Conservation (phyloP, 495 filamentous ascomycete genomes). For the Xylaria venustula region DNA sequence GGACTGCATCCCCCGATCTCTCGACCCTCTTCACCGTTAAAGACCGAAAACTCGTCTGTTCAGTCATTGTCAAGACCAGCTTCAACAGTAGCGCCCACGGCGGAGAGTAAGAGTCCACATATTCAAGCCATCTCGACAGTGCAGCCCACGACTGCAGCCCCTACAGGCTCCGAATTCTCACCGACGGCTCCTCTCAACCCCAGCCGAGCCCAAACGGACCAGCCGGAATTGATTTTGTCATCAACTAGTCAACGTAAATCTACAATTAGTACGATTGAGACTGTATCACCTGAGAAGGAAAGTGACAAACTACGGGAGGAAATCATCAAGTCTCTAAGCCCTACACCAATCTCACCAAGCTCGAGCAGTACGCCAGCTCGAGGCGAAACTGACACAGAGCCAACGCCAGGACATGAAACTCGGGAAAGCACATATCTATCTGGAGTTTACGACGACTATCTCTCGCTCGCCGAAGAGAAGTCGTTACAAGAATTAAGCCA, state of each 20-base stretch:
- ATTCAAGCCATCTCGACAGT: background rate
- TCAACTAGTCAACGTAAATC: constrained; percentile 50
- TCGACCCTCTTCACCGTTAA: constrained; percentile 20
- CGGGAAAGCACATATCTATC: constrained; percentile 48
- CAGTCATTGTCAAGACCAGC: constrained; percentile 3
- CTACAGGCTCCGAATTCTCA: constrained; percentile 29
- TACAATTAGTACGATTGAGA: constrained; percentile 55
- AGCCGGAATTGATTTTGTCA: constrained; percentile 30
- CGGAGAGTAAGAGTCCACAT: background rate
- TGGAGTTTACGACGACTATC: constrained; percentile 47
- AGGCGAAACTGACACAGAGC: constrained; percentile 15
- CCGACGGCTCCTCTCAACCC: constrained; percentile 53
- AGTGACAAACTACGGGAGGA: constrained; percentile 77
- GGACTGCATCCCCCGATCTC: constrained; percentile 17
- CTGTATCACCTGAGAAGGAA: constrained; percentile 62
- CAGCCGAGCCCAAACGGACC: constrained; percentile 20
- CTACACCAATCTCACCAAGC: constrained; percentile 21
- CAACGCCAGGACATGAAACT: constrained; percentile 17
- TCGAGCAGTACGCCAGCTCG: constrained; percentile 10
- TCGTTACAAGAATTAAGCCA: constrained; percentile 23
- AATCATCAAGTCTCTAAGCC: constrained; percentile 72
- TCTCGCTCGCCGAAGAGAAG: constrained; percentile 35
- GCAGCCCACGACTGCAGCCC: constrained; percentile 19
- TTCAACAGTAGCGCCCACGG: background rate
- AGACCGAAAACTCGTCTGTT: constrained; percentile 11